These are phyloP conservation scores for Cinchona pubescens DNA, from an alignment of 257 asterid genomes.

Conservation along the genomic window DNA sequence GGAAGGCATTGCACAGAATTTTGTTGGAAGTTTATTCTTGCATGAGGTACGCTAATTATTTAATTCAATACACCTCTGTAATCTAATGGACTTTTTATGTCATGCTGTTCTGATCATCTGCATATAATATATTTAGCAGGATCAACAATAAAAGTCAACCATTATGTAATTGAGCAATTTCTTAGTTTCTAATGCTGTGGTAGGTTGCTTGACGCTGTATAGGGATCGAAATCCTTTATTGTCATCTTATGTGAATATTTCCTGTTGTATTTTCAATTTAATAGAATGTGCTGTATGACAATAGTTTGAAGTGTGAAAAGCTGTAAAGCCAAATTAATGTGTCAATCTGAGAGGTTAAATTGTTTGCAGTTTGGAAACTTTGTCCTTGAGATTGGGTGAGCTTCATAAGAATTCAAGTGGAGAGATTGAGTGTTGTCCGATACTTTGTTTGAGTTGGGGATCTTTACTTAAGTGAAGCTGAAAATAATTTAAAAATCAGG, in stretches of 20 bases:
- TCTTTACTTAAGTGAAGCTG: no score
- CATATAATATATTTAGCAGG: not conserved
- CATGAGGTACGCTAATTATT: conserved; percentile 60
- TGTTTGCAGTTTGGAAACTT: not conserved
- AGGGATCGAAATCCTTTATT: no score
- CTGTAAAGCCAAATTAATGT: not conserved
- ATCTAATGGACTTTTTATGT: not conserved
- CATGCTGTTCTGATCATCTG: not conserved
- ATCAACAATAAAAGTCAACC: not conserved
- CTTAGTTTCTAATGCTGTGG: not conserved
- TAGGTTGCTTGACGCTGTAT: not conserved
- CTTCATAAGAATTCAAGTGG: no score
- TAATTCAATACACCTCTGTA: not conserved
- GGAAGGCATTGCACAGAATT: conserved; percentile 85
- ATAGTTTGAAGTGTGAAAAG: not conserved
- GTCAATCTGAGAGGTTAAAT: not conserved
- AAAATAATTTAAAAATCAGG: no score
- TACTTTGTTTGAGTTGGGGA: no score
- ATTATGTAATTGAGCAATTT: not conserved
- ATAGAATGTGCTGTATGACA: not conserved
- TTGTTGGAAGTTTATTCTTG: conserved; percentile 81
- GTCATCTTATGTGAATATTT: no score
- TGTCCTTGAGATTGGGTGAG: not conserved
- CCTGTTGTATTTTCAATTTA: not conserved
- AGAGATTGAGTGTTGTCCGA: no score